Evolutionary conservation across 78 protist genomes (phyloP).

Genomic region (Emiliania huxleyi): DNA sequence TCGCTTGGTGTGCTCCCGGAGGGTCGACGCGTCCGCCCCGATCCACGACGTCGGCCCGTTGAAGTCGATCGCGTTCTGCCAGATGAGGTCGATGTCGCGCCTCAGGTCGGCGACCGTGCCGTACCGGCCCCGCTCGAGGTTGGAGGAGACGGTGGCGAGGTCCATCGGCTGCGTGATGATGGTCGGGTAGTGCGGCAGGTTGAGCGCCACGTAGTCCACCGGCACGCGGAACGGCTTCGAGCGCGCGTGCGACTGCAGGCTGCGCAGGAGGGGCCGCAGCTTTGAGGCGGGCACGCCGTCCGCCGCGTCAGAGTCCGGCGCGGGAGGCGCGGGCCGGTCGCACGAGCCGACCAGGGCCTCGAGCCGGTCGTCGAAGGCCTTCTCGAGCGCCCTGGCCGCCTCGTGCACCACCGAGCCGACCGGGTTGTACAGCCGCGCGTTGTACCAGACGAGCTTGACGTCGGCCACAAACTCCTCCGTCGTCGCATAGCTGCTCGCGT

Average conservation of each 20-base stretch:
- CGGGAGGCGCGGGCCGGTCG: not conserved
- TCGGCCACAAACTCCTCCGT: not conserved
- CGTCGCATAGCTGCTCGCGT: not conserved
- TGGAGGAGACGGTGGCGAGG: not conserved
- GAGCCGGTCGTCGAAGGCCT: not conserved
- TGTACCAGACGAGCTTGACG: not conserved
- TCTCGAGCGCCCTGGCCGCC: not conserved
- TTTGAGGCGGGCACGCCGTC: not conserved
- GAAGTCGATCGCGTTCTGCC: not conserved
- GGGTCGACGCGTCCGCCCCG: not conserved
- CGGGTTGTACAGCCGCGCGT: not conserved
- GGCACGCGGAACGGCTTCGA: not conserved
- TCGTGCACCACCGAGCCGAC: not conserved
- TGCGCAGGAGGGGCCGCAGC: not conserved
- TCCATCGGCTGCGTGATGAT: not conserved
- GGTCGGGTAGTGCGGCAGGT: not conserved
- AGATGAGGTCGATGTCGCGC: slow-evolving; percentile 1
- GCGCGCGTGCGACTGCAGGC: not conserved
- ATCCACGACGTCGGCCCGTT: not conserved
- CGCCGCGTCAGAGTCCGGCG: not conserved
- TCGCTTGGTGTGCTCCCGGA: not conserved
- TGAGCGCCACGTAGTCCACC: not conserved
- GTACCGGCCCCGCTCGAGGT: not conserved
- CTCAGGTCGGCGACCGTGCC: not conserved
- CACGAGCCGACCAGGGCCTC: not conserved